A percentile compares a stretch with the other conserved stretches of the same genome.
Evolutionary conservation across 2,329 filamentous ascomycete species (phyloP).

Genomic region (Dactylellina haptotyla): DNA sequence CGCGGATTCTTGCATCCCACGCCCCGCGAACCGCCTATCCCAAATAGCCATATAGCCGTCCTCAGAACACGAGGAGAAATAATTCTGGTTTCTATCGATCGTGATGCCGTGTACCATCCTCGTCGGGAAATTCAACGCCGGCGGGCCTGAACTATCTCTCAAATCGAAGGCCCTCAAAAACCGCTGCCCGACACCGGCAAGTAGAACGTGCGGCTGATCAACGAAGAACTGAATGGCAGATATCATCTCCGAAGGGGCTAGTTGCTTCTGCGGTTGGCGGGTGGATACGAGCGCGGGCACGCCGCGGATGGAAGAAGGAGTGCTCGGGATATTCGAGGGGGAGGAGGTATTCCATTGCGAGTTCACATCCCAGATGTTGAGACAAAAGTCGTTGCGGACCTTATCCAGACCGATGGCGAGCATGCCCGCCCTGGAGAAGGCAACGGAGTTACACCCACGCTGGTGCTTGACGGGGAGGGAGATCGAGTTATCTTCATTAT

Average conservation of each 20-base stretch:
- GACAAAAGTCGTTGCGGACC: constrained; percentile 81
- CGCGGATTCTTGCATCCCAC: constrained; percentile 50
- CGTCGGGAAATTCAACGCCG: constrained; percentile 63
- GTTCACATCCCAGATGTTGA: constrained; percentile 84
- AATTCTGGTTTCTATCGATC: constrained; percentile 82
- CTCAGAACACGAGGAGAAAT: constrained; percentile 79
- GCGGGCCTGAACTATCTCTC: constrained; percentile 70
- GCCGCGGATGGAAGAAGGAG: constrained; percentile 60
- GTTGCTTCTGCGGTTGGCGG: constrained; percentile 66
- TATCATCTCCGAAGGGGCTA: constrained; percentile 74
- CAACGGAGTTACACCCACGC: constrained; percentile 81
- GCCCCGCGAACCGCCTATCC: constrained; percentile 56
- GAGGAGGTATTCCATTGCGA: constrained; percentile 64
- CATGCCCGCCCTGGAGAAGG: constrained; percentile 77
- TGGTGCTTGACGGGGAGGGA: constrained; percentile 77
- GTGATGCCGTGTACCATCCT: constrained; percentile 70
- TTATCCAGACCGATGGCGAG: constrained; percentile 82
- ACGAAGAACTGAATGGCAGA: constrained; percentile 85
- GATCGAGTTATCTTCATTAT: constrained; percentile 73
- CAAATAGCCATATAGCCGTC: constrained; percentile 57
- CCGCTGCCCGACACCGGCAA: constrained; percentile 79
- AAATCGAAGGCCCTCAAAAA: constrained; percentile 81
- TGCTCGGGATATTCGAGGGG: constrained; percentile 60
- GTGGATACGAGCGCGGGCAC: constrained; percentile 7
- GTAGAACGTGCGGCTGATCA: constrained; percentile 77